phyloP scores from a whole-genome alignment of 164 flowering plant genomes.

The Vitis cinerea region DNA sequence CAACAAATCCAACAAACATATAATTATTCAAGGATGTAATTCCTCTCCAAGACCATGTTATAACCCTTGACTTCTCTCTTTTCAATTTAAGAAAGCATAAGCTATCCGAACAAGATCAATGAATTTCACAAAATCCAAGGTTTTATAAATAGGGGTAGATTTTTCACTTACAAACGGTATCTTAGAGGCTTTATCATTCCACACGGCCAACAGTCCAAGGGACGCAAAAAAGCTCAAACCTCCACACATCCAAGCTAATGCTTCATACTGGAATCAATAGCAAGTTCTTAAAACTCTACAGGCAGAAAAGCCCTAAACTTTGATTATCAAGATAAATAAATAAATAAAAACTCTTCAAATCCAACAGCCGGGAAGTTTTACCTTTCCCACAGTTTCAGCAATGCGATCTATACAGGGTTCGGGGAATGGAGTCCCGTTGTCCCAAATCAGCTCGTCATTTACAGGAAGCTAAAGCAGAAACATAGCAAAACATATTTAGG shows the following conservation, averaged over 20 bases:
- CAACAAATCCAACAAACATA: too few species aligned
- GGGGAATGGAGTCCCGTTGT: constrained; percentile 83
- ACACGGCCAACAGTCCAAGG: constrained; percentile 73
- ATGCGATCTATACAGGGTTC: constrained; percentile 96
- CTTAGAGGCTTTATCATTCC: constrained; percentile 91
- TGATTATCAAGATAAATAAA: background rate
- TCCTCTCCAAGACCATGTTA: too few species aligned
- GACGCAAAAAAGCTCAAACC: constrained; percentile 84
- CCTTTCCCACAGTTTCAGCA: constrained; percentile 92
- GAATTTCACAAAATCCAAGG: background rate
- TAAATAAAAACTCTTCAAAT: background rate
- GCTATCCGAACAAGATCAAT: background rate
- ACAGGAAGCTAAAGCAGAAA: constrained; percentile 54
- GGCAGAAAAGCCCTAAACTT: background rate
- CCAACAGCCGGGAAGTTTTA: constrained; percentile 11
- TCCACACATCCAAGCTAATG: constrained; percentile 94
- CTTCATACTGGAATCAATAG: constrained; percentile 65
- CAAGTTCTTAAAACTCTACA: background rate
- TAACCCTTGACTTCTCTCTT: too few species aligned
- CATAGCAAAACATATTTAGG: background rate
- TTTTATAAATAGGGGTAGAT: background rate
- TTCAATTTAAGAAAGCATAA: too few species aligned
- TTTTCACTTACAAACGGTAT: constrained; percentile 75
- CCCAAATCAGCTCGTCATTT: constrained; percentile 95
- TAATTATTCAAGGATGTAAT: too few species aligned